These are phyloP conservation scores for Lachancea dasiensis DNA, from an alignment of 805 yeast species.

Conservation along the genomic window DNA sequence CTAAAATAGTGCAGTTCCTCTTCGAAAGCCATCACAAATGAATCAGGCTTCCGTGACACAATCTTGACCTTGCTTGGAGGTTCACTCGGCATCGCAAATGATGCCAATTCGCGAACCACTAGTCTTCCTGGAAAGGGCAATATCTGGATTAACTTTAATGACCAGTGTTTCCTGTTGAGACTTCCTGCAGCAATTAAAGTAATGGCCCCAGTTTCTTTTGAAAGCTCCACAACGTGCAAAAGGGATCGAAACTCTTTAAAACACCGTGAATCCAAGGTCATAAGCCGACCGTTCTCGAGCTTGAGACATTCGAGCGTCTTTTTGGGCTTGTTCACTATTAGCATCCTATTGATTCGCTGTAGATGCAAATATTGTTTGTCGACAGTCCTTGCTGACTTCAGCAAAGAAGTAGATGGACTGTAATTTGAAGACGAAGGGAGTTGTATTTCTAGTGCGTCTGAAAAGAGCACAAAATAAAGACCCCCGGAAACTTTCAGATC, in stretches of 20 bases:
- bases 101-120: neutral
- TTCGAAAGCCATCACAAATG: no score
- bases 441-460: constrained; percentile 21
- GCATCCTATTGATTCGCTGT: constrained; percentile 23
- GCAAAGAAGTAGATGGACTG: constrained; percentile 18
- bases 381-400: constrained; percentile 22
- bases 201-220: neutral
- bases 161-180: neutral
- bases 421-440: constrained; percentile 20
- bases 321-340: constrained; percentile 19
- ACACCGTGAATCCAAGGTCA: constrained; percentile 15
- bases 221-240: neutral
- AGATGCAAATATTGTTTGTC: constrained; percentile 21
- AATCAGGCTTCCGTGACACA: no score
- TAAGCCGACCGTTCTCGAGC: constrained; percentile 23
- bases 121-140: constrained; percentile 9
- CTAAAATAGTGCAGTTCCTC: no score
- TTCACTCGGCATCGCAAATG: neutral
- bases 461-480: constrained; percentile 17
- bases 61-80: neutral
- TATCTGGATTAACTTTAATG: constrained; percentile 4
- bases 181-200: constrained; percentile 2
- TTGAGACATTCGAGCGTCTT: constrained; percentile 26
- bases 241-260: constrained; percentile 1
- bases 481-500: constrained; percentile 12